Conservation (phyloP, 164 flowering plant genomes). For the Berberis thunbergii region DNA sequence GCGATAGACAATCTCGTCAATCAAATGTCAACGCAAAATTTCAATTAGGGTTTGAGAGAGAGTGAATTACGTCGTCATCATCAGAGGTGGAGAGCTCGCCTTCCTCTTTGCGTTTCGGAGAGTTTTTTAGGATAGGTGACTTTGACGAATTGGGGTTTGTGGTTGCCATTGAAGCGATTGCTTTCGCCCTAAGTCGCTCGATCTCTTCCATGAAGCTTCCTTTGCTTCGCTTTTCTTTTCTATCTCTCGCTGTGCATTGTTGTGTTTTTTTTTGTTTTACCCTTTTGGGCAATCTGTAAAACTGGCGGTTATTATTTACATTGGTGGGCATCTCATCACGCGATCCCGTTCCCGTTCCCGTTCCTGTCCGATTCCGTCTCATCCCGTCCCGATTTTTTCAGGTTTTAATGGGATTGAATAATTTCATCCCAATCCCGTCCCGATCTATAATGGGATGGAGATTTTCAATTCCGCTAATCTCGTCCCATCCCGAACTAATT, state of each 20-base stretch:
- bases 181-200: slow-evolving; percentile 26
- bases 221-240: slow-evolving; percentile 1
- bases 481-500: no score
- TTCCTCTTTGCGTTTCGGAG: slow-evolving; percentile 42
- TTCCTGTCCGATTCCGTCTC: no score
- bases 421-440: no score
- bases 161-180: slow-evolving; percentile 21
- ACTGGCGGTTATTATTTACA: no score
- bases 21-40: neutral
- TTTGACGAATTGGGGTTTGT: slow-evolving; percentile 10
- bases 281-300: neutral
- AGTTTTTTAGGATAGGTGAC: neutral
- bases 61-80: slow-evolving; percentile 15
- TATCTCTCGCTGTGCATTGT: neutral
- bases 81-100: slow-evolving; percentile 62
- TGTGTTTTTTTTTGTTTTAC: neutral
- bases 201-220: slow-evolving; percentile 17
- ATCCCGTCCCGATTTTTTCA: no score
- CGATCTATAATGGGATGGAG: no score
- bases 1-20: neutral
- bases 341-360: no score
- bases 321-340: no score
- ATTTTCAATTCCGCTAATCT: no score
- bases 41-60: slow-evolving; percentile 7
- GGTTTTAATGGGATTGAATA: no score